Evolutionary conservation across 768 basidiomycete species (phyloP), one percentile per base, ranked within the genome.

Genomic region (Tubosaeta sp.): DNA sequence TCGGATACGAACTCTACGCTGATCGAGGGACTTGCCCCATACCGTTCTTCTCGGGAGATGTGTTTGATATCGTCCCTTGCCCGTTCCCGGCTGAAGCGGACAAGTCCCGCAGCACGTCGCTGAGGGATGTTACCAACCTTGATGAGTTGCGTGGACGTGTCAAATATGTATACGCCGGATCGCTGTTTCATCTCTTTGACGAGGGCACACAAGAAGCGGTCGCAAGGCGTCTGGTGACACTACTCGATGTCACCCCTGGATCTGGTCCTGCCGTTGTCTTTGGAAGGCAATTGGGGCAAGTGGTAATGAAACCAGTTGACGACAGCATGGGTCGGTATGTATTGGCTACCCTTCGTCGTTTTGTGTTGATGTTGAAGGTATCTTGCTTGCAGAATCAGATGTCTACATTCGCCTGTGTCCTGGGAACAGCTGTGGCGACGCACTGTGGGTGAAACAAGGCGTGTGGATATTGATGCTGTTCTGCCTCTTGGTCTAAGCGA

Each of bases 141-240:
- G 44, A 57, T 12, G 58, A 66, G 21, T 58, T 71, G 12, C 53
- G 48, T 14, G 64, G 61, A 32, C 32, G 58, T 18, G 49, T 68
- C 21, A 61, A 57, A 34, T 62, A 66, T 51, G 50, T 71, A 27
- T 69, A 71, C 48, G 51, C 64, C 3, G 67, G 68, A 2, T 64
- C 69, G 10, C 50, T 72, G 11, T 72, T 72, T 55, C 67, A 72
- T 44, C 59, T 71, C n/a, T 69, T 69, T 46, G 63, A 68, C 55
- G 63, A 68, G 53, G 41, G 55, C 14, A 66, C 61, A 42, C 71
- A 72, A 52, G 53, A 61, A n/a, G 64, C 51, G 8, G 57, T 70
- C 11, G 69, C 69, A 1, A 41, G 64, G 14, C 61, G 69, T 7
- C 52, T 72, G 10, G 58, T 52, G 3, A 39, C 32, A 9, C 51